Evolutionary conservation across 2,329 filamentous ascomycete species (phyloP).

Genomic region (Hypoxylon sp.): DNA sequence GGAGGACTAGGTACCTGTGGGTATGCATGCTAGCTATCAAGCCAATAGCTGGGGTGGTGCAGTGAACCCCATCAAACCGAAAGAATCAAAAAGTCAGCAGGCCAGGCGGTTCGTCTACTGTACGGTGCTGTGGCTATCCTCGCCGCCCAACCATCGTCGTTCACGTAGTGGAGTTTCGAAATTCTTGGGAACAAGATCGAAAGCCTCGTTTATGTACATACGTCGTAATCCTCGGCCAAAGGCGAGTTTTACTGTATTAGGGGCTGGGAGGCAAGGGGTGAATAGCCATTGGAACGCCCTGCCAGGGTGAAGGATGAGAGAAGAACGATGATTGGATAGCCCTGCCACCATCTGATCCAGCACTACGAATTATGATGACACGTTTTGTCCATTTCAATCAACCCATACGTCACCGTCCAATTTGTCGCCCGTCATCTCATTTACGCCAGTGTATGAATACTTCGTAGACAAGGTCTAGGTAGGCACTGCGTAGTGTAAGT

Average conservation of each 20-base stretch:
- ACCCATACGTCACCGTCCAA: constrained; percentile 40
- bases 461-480: background rate
- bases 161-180: constrained; percentile 13
- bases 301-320: constrained; percentile 19
- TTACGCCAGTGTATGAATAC: background rate
- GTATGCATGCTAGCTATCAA: constrained; percentile 21
- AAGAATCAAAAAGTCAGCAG: constrained; percentile 27
- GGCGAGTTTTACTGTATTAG: background rate
- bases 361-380: constrained; percentile 42
- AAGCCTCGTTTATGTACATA: constrained; percentile 12
- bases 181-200: constrained; percentile 21
- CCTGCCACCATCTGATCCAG: constrained; percentile 30
- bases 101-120: constrained; percentile 9
- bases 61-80: constrained; percentile 17
- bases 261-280: constrained; percentile 9
- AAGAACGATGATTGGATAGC: constrained; percentile 35
- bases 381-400: constrained; percentile 32
- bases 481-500: too few species aligned
- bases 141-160: constrained; percentile 4
- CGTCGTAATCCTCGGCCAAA: constrained; percentile 4
- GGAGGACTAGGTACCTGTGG: background rate
- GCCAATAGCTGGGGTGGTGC: constrained; percentile 25
- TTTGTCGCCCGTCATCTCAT: constrained; percentile 16
- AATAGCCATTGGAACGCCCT: constrained; percentile 10
- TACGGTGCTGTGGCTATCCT: background rate